Evolutionary conservation across 164 flowering plant species (phyloP).

Genomic region (Nelumbo lutea): DNA sequence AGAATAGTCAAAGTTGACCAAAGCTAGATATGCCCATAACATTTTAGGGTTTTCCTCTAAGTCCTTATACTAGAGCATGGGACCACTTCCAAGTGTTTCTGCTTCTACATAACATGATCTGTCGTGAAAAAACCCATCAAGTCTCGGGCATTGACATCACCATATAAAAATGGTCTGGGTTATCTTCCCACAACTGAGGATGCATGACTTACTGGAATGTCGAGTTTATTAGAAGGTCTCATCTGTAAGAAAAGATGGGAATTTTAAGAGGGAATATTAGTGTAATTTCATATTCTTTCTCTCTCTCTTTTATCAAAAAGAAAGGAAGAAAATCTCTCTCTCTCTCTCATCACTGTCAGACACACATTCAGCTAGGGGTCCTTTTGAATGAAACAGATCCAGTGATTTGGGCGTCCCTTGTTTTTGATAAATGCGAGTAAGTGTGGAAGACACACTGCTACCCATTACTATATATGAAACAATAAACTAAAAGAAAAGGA

Average conservation of each 20-base stretch:
- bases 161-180: neutral
- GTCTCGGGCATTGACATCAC: neutral
- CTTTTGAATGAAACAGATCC: neutral
- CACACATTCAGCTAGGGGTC: neutral
- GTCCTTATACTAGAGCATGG: neutral
- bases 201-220: neutral
- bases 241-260: neutral
- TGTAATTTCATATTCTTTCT: neutral
- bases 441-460: too few species aligned
- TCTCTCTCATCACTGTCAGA: too few species aligned
- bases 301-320: neutral
- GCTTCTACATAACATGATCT: neutral
- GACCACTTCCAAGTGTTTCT: neutral
- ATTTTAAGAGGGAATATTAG: neutral
- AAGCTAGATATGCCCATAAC: neutral
- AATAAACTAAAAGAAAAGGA: too few species aligned
- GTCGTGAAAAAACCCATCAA: neutral
- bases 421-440: too few species aligned
- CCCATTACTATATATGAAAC: too few species aligned
- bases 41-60: neutral
- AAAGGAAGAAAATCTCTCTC: too few species aligned
- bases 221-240: neutral
- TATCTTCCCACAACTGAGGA: neutral
- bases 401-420: too few species aligned
- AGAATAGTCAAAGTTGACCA: constrained; percentile 10